These are phyloP conservation scores for Cyphellophora attinorum DNA, from an alignment of 2,329 filamentous ascomycete genomes.

Conservation along the genomic window DNA sequence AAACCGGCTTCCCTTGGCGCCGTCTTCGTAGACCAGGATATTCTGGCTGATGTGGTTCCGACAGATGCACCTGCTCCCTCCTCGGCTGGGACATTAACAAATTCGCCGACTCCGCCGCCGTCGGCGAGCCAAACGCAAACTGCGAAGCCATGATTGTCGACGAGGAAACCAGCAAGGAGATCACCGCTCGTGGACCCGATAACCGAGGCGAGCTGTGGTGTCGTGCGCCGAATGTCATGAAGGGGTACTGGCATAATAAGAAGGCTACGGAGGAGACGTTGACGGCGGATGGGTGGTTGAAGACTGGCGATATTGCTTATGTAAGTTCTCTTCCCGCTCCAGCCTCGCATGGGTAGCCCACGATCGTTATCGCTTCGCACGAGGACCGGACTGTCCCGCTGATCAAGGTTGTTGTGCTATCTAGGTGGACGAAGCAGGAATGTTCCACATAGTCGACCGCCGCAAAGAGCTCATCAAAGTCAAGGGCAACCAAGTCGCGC, in stretches of 20 bases:
- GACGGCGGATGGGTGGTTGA: conserved; percentile 24
- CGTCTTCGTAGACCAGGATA: background rate
- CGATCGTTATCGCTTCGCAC: background rate
- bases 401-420: no score
- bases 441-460: conserved; percentile 75
- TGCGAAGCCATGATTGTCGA: conserved; percentile 58
- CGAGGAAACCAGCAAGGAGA: conserved; percentile 11
- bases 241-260: conserved; percentile 24
- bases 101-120: conserved; percentile 35
- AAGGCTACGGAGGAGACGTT: conserved; percentile 17
- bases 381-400: background rate
- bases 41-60: background rate
- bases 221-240: conserved; percentile 11
- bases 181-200: conserved; percentile 11
- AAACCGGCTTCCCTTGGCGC: background rate
- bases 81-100: conserved; percentile 54
- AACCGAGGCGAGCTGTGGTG: conserved; percentile 13
- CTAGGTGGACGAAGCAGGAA: conserved; percentile 45
- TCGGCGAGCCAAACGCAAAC: conserved; percentile 63
- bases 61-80: conserved; percentile 55
- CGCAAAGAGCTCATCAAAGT: conserved; percentile 50
- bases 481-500: conserved; percentile 57
- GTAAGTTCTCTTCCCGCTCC: no score
- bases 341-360: conserved; percentile 16
- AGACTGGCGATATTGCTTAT: conserved; percentile 20